Evolutionary conservation across 2,329 filamentous ascomycete species (phyloP), one percentile per base, ranked within the genome.

Genomic region (Penicillium sp.): DNA sequence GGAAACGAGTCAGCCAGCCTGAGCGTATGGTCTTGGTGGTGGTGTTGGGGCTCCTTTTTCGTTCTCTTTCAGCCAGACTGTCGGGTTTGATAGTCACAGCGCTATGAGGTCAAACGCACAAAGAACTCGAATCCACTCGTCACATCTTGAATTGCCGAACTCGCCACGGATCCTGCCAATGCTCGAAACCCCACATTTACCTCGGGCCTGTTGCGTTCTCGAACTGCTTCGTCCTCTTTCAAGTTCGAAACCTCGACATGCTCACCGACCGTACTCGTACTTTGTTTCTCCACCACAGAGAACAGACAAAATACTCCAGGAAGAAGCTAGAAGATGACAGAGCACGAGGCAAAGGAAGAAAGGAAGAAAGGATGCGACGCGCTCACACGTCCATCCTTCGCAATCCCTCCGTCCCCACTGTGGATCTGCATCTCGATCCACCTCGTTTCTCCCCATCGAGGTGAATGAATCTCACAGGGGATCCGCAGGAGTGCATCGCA

Each of bases 71-170:
- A 57, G 46, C 31, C 46, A 48, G 26, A 21, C 31, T 30, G 55
- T 44, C 46, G 55, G 55, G 46, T 41, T 38, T 49, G 30, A 47
- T 56, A 35, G 54, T 41, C 19, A 41, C 54, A 26, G 45, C 45
- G 38, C 45, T 30, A 47, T 31, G 26, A 21, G 7, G 30, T 29
- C 19, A 17, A 15, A 5, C 23, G 23, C 26, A 51, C 35, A 58
- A 58, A 58, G 55, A 58, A 49, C 30, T 51, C 31, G 35, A 58
- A 49, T 31, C 55, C 55, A 58, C 55, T 58, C 35, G 45, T 58
- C 55, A 58, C 55, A 58, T 51, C 48, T 51, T 38, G 38, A 51
- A 45, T 45, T 48, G 48, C 56, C 23, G 35, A 52, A 23, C 51
- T 58, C 55, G n/a, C n/a, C 23, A 57, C 31, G 41, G 23, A 57